Evolutionary conservation across 1,139 yeast genomes (phyloP), one percentile per base, ranked within the genome.

Genomic region (Arxiozyma heterogenica): DNA sequence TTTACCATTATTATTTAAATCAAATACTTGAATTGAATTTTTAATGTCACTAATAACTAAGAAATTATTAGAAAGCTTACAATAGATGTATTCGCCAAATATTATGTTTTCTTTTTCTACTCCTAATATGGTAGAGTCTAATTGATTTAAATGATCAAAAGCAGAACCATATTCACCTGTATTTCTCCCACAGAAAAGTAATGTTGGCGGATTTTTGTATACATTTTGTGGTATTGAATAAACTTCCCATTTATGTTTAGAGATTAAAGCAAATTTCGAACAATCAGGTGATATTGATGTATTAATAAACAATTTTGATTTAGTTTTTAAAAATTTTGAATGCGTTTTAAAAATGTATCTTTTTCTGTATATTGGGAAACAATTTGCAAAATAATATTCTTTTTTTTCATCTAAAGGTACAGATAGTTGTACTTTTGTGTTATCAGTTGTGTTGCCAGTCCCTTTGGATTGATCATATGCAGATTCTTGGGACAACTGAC

Each of bases 341-440:
- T 84, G 91, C 0, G 93, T 84, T 23, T 79, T 77, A 66, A 78
- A 84, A 43, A 83, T 81, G 44, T 79, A 75, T 52, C 82, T 75
- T 63, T 84, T 84, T 54, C 96, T 74, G 66, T 86, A 87, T 55
- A 83, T 80, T 1, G 97, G 97, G 71, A 88, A 90, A 61, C 94
- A 87, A 62, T 83, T 84, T 20, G 84, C 82, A 68, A 83, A 88
- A 55, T 83, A 76, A 59, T 79, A 75, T 66, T 87, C 95, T 57
- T 79, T 78, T 47, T 60, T 61, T 56, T 64, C 66, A 54, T 58
- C 68, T 51, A 58, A 50, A 43, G 60, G 57, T 6, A 56, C 55
- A 1, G 60, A 47, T 54, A 59, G 30, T 58, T 60, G 45, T 18
- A 51, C 51, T 21, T 52, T 45, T 15, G 41, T 20, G 27, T 41